Percentiles rank a stretch among this genome's conserved stretches.
These are phyloP conservation scores for Mallotus japonicus DNA, from an alignment of 441 rosid species.

Conservation along the genomic window DNA sequence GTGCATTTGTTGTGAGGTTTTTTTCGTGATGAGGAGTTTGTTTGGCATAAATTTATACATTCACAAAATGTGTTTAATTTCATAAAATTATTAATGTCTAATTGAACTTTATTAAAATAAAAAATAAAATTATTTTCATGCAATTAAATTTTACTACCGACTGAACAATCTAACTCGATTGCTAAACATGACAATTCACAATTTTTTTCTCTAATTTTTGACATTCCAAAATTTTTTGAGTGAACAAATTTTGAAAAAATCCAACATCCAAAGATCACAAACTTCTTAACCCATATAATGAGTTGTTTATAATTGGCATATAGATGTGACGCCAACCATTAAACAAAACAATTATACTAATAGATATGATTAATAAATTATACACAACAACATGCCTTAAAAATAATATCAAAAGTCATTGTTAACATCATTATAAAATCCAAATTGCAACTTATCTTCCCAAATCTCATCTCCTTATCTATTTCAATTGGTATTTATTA, in stretches of 20 bases:
- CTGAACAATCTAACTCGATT: too few relatives aligned
- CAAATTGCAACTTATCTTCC: not conserved
- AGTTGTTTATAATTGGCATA: not conserved
- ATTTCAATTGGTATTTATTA: too few relatives aligned
- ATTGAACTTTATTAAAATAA: too few relatives aligned
- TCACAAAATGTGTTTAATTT: too few relatives aligned
- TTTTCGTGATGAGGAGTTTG: not conserved
- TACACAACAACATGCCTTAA: not conserved
- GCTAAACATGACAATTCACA: too few relatives aligned
- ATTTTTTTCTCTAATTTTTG: too few relatives aligned
- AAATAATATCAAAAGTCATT: not conserved
- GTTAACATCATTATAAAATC: not conserved
- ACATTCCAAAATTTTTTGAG: too few relatives aligned
- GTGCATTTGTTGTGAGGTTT: not conserved
- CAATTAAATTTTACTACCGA: too few relatives aligned
- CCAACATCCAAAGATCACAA: not conserved
- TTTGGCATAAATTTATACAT: too few relatives aligned
- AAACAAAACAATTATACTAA: conserved; percentile 2
- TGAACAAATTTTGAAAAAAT: not conserved
- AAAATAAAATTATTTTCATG: too few relatives aligned
- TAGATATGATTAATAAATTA: not conserved
- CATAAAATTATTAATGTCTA: too few relatives aligned
- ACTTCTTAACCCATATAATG: not conserved
- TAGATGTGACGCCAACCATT: conserved; percentile 10
- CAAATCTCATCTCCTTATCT: too few relatives aligned